Evolutionary conservation across 75 land plant species (phyloP).

Genomic region (Gnetum montanum): DNA sequence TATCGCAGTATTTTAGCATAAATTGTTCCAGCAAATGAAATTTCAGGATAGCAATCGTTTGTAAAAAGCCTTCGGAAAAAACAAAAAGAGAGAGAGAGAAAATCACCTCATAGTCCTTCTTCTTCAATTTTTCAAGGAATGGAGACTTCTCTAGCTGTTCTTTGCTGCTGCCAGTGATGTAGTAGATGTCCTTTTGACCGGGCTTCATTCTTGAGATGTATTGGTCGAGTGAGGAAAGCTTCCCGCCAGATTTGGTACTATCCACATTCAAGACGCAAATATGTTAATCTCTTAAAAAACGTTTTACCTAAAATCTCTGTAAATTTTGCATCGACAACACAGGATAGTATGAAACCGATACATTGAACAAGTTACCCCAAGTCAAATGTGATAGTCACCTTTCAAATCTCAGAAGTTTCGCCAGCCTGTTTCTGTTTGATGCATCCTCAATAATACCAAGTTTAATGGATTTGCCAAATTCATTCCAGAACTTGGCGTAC

Average conservation of each 20-base stretch:
- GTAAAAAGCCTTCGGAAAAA: too few species aligned
- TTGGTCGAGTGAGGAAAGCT: slow-evolving; percentile 76
- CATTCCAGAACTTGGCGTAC: slow-evolving; percentile 94
- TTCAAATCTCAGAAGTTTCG: slow-evolving; percentile 88
- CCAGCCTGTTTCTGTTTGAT: slow-evolving; percentile 82
- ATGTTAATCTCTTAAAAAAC: too few species aligned
- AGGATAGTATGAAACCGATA: neutral
- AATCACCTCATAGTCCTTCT: slow-evolving; percentile 96
- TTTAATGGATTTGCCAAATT: slow-evolving; percentile 94
- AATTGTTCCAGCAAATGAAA: neutral
- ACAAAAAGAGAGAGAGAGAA: too few species aligned
- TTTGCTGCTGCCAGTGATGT: slow-evolving; percentile 82
- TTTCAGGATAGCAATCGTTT: too few species aligned
- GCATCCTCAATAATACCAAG: slow-evolving; percentile 99
- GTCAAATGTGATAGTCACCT: slow-evolving; percentile 31
- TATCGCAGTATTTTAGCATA: too few species aligned
- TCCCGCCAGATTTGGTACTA: slow-evolving; percentile 90
- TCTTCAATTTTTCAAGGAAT: slow-evolving; percentile 83
- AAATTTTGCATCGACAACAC: too few species aligned
- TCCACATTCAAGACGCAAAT: slow-evolving; percentile 3
- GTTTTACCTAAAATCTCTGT: too few species aligned
- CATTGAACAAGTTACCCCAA: neutral
- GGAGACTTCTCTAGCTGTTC: slow-evolving; percentile 94
- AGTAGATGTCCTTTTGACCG: slow-evolving; percentile 89
- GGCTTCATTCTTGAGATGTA: slow-evolving; percentile 93